A percentile compares a stretch with the other conserved stretches of the same genome.
Conservation (phyloP, 805 yeast species). For the Nakazawaea peltata region DNA sequence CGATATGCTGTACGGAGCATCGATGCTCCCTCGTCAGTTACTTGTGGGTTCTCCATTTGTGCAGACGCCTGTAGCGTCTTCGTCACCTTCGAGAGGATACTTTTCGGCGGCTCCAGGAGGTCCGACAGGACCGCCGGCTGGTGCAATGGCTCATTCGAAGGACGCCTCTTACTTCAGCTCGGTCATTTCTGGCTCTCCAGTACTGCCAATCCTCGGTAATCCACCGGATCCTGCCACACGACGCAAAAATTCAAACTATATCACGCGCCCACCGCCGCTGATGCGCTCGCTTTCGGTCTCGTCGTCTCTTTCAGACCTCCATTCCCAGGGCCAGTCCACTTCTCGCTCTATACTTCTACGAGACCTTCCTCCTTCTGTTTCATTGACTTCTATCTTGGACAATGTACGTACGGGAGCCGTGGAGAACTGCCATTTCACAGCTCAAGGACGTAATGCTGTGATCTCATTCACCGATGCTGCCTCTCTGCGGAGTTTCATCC, state of each 20-base stretch:
- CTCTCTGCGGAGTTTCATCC: slow-evolving; percentile 16
- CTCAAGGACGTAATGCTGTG: slow-evolving; percentile 15
- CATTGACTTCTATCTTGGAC: slow-evolving; percentile 28
- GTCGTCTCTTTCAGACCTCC: slow-evolving; percentile 9
- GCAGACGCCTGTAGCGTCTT: slow-evolving; percentile 28
- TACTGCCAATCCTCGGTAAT: slow-evolving; percentile 14
- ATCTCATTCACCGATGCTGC: slow-evolving; percentile 18
- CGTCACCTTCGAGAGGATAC: slow-evolving; percentile 8
- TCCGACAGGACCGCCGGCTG: too few species aligned
- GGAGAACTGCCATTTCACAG: slow-evolving; percentile 43
- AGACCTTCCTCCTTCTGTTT: slow-evolving; percentile 12
- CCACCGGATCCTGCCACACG: slow-evolving; percentile 7
- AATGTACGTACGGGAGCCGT: slow-evolving; percentile 51
- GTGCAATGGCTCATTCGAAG: too few species aligned
- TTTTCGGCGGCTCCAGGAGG: slow-evolving; percentile 1
- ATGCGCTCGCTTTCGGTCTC: slow-evolving; percentile 12
- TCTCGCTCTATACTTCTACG: slow-evolving; percentile 19
- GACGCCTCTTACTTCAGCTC: slow-evolving; percentile 5
- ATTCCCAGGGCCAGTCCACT: slow-evolving; percentile 10
- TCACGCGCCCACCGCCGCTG: slow-evolving; percentile 10
- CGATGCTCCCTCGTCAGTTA: slow-evolving; percentile 56
- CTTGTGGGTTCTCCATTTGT: slow-evolving; percentile 54
- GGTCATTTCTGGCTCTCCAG: slow-evolving; percentile 4
- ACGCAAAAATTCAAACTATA: slow-evolving; percentile 4
- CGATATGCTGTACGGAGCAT: slow-evolving; percentile 50